These are phyloP conservation scores for Raffaelea albimanens DNA, from an alignment of 2,329 filamentous ascomycete species.

Conservation along the genomic window DNA sequence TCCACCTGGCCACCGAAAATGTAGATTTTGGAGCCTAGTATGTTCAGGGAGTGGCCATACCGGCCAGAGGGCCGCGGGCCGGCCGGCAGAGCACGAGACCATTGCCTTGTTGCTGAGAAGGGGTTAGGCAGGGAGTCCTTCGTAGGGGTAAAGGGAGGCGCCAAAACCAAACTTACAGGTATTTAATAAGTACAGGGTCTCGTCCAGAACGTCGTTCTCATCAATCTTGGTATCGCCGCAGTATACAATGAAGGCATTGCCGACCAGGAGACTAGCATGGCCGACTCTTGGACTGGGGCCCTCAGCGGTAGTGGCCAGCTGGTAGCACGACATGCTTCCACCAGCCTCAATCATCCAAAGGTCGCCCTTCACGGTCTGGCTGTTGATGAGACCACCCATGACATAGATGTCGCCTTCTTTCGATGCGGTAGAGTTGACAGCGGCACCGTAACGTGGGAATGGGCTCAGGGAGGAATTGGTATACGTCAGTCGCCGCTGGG, in stretches of 20 bases:
- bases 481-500: constrained; percentile 79
- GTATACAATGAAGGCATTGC: constrained; percentile 98
- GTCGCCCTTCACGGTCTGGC: constrained; percentile 91
- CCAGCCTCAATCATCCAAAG: constrained; percentile 96
- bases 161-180: constrained; percentile 57
- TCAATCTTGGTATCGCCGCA: constrained; percentile 97
- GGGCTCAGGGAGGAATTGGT: constrained; percentile 73
- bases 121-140: neutral
- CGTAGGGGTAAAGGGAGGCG: neutral
- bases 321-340: constrained; percentile 80
- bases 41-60: constrained; percentile 94
- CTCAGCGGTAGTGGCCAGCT: constrained; percentile 82
- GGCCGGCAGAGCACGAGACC: constrained; percentile 86
- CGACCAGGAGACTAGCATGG: constrained; percentile 86
- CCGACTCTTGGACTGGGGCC: constrained; percentile 92
- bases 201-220: constrained; percentile 81
- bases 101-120: constrained; percentile 80
- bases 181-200: constrained; percentile 92
- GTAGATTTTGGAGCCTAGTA: constrained; percentile 92
- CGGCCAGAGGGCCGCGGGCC: constrained; percentile 79
- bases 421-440: constrained; percentile 83
- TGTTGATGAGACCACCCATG: constrained; percentile 94
- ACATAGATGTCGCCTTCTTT: constrained; percentile 97
- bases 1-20: constrained; percentile 97
- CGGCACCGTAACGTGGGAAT: constrained; percentile 93